Percentiles rank a stretch among this genome's conserved stretches.
These are phyloP conservation scores for Anacardium occidentale DNA, from an alignment of 345 rosid genomes.

Conservation along the genomic window DNA sequence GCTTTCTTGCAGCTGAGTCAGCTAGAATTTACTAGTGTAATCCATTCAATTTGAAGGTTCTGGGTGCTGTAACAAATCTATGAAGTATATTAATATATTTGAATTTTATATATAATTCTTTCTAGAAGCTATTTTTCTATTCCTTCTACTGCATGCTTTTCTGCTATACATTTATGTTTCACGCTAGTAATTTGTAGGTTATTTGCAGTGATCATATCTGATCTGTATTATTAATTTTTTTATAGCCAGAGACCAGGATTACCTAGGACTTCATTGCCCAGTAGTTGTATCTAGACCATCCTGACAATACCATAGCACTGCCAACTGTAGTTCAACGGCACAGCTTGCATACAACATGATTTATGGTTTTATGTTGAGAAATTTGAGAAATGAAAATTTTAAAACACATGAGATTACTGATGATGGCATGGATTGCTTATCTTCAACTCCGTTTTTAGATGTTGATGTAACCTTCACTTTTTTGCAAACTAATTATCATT, in stretches of 20 bases:
- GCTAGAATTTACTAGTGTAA: conserved; percentile 17
- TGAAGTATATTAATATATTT: conserved; percentile 9
- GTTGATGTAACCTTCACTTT: not conserved
- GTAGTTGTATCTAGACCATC: not conserved
- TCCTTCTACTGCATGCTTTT: conserved; percentile 3
- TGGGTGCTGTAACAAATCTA: conserved; percentile 14
- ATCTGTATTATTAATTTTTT: too few relatives aligned
- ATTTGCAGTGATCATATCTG: not conserved
- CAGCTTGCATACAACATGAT: not conserved
- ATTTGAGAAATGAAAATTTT: not conserved
- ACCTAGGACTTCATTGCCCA: not conserved
- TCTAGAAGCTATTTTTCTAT: conserved; percentile 1
- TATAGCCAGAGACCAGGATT: not conserved
- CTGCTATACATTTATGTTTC: not conserved
- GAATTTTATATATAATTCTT: conserved; percentile 3
- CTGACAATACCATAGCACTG: not conserved
- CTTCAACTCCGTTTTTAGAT: not conserved
- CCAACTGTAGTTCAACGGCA: not conserved
- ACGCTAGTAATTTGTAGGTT: not conserved
- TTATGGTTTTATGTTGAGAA: conserved; percentile 1
- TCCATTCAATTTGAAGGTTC: conserved; percentile 5
- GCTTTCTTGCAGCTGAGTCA: conserved; percentile 5
- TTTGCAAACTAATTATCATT: not conserved
- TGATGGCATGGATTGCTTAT: not conserved
- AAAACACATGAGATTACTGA: not conserved